Conservation (phyloP, 345 rosid genomes). For the Psidium guajava region DNA sequence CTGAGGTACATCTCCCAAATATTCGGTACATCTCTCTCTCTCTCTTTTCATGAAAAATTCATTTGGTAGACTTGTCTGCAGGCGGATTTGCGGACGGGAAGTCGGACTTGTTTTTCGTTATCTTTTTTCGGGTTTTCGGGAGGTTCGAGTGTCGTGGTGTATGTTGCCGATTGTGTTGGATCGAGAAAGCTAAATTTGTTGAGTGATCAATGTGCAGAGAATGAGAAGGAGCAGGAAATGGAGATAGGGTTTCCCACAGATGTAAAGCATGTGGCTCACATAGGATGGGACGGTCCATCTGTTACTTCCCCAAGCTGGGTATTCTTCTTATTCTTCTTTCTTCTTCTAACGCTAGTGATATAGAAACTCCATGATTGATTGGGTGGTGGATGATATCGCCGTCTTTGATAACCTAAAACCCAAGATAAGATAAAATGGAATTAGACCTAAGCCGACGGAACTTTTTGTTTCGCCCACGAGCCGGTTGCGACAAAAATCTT, state of each 20-base stretch:
- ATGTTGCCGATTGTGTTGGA: not conserved
- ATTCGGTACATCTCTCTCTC: conserved; percentile 32
- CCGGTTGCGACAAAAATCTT: not conserved
- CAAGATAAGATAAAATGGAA: not conserved
- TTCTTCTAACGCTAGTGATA: not conserved
- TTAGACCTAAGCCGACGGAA: not conserved
- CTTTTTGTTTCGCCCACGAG: not conserved
- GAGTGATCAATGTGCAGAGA: conserved; percentile 25
- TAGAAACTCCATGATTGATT: not conserved
- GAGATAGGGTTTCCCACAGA: conserved; percentile 78
- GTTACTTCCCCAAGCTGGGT: conserved; percentile 63
- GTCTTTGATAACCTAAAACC: not conserved
- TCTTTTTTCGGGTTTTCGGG: not conserved
- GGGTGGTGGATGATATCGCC: not conserved
- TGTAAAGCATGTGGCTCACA: conserved; percentile 83
- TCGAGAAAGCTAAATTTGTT: not conserved
- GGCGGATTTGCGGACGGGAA: not conserved
- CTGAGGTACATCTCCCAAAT: conserved; percentile 47
- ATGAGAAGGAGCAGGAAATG: conserved; percentile 45
- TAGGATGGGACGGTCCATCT: conserved; percentile 66
- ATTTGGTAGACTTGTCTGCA: not conserved
- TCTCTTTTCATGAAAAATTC: not conserved
- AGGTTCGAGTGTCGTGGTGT: not conserved
- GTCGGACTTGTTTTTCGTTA: not conserved
- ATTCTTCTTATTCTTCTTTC: not conserved